These are phyloP conservation scores for Balansia obtecta DNA, from an alignment of 2,329 filamentous ascomycete species.

Conservation along the genomic window DNA sequence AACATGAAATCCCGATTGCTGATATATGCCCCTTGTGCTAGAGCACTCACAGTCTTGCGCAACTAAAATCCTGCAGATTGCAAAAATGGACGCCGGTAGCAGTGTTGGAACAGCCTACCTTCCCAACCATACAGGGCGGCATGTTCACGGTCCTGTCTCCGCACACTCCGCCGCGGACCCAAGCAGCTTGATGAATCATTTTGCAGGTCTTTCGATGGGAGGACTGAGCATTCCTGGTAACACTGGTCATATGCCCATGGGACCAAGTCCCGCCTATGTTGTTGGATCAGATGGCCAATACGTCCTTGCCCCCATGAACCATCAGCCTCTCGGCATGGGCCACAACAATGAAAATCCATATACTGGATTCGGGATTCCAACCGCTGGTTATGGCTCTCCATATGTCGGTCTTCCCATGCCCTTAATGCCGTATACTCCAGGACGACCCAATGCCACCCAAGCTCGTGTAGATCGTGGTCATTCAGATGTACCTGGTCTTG, in stretches of 20 bases:
- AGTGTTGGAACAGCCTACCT: constrained; percentile 20
- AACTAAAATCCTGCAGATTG: constrained; percentile 15
- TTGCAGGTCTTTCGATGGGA: constrained; percentile 25
- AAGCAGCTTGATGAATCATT: constrained; percentile 20
- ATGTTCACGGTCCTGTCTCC: constrained; percentile 17
- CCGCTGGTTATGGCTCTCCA: constrained; percentile 22
- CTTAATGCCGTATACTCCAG: constrained; percentile 40
- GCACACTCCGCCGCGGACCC: constrained; percentile 19
- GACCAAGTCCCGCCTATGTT: constrained; percentile 24
- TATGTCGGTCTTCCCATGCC: constrained; percentile 25
- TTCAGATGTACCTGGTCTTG: constrained; percentile 46
- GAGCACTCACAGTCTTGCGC: constrained; percentile 21
- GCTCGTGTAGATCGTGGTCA: constrained; percentile 35
- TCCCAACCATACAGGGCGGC: constrained; percentile 17
- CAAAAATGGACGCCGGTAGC: constrained; percentile 24
- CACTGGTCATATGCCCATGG: constrained; percentile 18
- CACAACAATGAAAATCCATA: constrained; percentile 23
- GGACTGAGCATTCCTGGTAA: constrained; percentile 21
- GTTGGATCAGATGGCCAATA: constrained; percentile 26
- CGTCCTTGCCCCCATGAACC: constrained; percentile 23
- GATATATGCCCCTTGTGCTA: constrained; percentile 2
- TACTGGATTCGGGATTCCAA: constrained; percentile 18
- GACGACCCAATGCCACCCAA: constrained; percentile 30
- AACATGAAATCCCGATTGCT: background rate
- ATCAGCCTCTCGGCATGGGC: constrained; percentile 22